Percentiles rank a stretch among this genome's conserved stretches.
These are phyloP conservation scores for Globisporangium carolinianum DNA, from an alignment of 352 stramenopile species.

Conservation along the genomic window DNA sequence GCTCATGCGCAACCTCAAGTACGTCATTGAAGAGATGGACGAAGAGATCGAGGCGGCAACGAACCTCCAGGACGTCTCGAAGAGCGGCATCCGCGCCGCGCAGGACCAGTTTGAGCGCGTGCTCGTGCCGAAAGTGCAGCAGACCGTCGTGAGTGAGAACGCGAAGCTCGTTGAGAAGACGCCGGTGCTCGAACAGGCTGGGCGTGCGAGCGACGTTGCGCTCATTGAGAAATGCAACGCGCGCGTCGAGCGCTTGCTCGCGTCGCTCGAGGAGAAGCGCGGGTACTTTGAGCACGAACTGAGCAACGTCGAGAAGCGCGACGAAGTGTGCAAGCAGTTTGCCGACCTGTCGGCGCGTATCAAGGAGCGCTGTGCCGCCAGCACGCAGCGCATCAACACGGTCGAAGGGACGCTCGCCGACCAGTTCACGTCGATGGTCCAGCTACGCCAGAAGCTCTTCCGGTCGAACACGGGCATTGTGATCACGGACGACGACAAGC, in stretches of 20 bases:
- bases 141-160: slow-evolving; percentile 61
- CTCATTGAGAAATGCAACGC: slow-evolving; percentile 71
- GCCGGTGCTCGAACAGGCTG: slow-evolving; percentile 46
- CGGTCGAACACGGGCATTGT: slow-evolving; percentile 40
- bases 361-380: slow-evolving; percentile 67
- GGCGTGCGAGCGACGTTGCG: slow-evolving; percentile 45
- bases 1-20: slow-evolving; percentile 84
- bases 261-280: slow-evolving; percentile 65
- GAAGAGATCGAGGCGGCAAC: slow-evolving; percentile 77
- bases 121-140: slow-evolving; percentile 65
- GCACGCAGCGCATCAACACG: slow-evolving; percentile 74
- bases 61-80: slow-evolving; percentile 65
- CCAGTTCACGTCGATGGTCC: slow-evolving; percentile 76
- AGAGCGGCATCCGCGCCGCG: slow-evolving; percentile 53
- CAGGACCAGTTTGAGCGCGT: slow-evolving; percentile 68
- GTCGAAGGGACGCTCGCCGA: slow-evolving; percentile 69
- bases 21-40: slow-evolving; percentile 85
- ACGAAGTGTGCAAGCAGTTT: slow-evolving; percentile 73
- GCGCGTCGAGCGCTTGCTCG: slow-evolving; percentile 59
- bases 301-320: slow-evolving; percentile 63
- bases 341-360: slow-evolving; percentile 62
- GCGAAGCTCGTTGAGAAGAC: slow-evolving; percentile 83
- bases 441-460: slow-evolving; percentile 64
- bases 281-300: slow-evolving; percentile 74
- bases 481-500: slow-evolving; percentile 24